Conservation (phyloP, 2,329 filamentous ascomycete species). For the Ceratocystis smalleyi region DNA sequence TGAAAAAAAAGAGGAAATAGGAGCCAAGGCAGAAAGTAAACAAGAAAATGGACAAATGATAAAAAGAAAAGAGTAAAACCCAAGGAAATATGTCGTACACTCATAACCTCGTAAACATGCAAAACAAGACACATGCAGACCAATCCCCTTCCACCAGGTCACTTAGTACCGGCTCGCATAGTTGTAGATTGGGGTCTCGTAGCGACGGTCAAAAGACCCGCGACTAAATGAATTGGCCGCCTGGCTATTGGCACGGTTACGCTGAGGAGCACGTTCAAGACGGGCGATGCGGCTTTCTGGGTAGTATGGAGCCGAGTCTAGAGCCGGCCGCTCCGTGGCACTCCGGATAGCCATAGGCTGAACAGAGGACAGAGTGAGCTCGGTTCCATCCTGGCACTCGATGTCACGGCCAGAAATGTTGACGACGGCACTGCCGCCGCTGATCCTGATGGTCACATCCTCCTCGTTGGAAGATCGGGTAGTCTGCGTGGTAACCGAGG, state of each 20-base stretch:
- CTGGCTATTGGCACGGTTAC: conserved; percentile 35
- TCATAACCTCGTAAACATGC: conserved; percentile 17
- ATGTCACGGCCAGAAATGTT: conserved; percentile 43
- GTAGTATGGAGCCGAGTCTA: conserved; percentile 24
- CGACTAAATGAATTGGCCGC: conserved; percentile 30
- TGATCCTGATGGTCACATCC: conserved; percentile 46
- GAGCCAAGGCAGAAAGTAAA: background rate
- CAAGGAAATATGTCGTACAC: conserved; percentile 15
- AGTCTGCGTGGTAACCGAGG: conserved; percentile 45
- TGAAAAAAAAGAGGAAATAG: background rate
- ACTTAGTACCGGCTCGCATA: background rate
- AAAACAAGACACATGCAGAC: conserved; percentile 8
- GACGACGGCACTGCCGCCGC: conserved; percentile 39
- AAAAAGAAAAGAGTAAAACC: conserved; percentile 17
- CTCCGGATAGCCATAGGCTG: conserved; percentile 24
- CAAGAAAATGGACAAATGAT: conserved; percentile 19
- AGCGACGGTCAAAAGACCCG: conserved; percentile 15
- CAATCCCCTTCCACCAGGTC: background rate
- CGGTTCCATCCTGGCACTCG: conserved; percentile 41
- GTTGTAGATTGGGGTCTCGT: conserved; percentile 14
- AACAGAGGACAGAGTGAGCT: conserved; percentile 38
- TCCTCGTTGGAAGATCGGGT: conserved; percentile 39
- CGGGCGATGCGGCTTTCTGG: conserved; percentile 34
- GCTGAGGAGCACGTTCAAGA: conserved; percentile 31
- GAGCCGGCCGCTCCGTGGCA: conserved; percentile 38